Conservation (phyloP, 192 early-diverging fungal genomes). For the Backusella sp. region DNA sequence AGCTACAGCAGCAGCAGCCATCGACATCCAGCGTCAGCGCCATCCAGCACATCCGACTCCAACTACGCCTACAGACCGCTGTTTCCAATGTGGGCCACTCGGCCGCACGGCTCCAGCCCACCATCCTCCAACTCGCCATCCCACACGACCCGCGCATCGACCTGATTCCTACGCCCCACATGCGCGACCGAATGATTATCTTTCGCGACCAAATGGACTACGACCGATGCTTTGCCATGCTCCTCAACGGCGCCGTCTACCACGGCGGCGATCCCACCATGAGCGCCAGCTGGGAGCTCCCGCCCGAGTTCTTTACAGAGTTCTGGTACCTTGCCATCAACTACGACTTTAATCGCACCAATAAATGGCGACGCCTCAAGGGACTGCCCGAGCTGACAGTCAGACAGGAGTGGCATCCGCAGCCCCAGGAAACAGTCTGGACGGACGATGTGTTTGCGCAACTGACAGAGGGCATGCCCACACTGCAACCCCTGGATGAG, state of each 20-base stretch:
- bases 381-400: slow-evolving; percentile 25
- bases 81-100: slow-evolving; percentile 14
- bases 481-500: not conserved
- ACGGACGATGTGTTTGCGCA: slow-evolving; percentile 4
- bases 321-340: slow-evolving; percentile 29
- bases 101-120: slow-evolving; percentile 25
- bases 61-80: slow-evolving; percentile 25
- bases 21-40: slow-evolving; percentile 8
- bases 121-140: slow-evolving; percentile 31
- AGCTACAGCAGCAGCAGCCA: not conserved
- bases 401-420: not conserved
- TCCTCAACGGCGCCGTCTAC: slow-evolving; percentile 27
- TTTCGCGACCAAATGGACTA: slow-evolving; percentile 34
- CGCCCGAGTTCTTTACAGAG: slow-evolving; percentile 25
- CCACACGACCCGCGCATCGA: slow-evolving; percentile 40
- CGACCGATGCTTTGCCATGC: slow-evolving; percentile 31
- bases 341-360: slow-evolving; percentile 30
- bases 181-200: slow-evolving; percentile 41
- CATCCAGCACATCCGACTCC: slow-evolving; percentile 31
- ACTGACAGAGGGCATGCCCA: slow-evolving; percentile 3
- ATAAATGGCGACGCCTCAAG: slow-evolving; percentile 28
- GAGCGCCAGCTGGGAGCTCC: slow-evolving; percentile 31
- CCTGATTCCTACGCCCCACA: slow-evolving; percentile 31
- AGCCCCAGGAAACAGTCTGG: not conserved
- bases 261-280: slow-evolving; percentile 39